phyloP scores from a whole-genome alignment of 805 yeast species.

The Metschnikowia colocasiae region DNA sequence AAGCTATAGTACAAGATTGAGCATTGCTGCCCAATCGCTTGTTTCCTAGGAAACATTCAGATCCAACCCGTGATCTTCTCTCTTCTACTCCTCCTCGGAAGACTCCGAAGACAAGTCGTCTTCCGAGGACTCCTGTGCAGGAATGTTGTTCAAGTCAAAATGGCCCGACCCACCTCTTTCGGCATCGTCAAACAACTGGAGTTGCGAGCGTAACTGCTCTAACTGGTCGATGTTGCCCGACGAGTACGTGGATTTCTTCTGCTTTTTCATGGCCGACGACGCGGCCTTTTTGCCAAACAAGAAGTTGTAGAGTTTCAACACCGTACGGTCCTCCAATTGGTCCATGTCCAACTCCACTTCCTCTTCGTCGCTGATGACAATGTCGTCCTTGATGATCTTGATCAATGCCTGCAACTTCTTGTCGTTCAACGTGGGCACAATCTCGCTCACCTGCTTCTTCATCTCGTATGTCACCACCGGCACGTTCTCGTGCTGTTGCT shows the following conservation, averaged over 20 bases:
- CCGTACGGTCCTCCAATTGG: slow-evolving; percentile 77
- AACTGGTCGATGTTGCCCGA: slow-evolving; percentile 46
- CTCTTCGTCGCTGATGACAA: slow-evolving; percentile 66
- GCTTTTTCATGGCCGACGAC: slow-evolving; percentile 41
- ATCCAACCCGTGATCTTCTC: background rate
- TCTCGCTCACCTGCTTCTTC: slow-evolving; percentile 91
- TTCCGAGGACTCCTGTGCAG: slow-evolving; percentile 43
- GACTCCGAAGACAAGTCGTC: slow-evolving; percentile 56
- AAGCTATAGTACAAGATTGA: slow-evolving; percentile 7
- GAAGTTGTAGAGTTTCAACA: slow-evolving; percentile 77
- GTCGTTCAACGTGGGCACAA: slow-evolving; percentile 72
- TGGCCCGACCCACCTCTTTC: slow-evolving; percentile 22
- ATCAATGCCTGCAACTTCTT: slow-evolving; percentile 79
- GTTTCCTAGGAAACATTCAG: background rate
- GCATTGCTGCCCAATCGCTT: background rate
- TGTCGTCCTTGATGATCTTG: slow-evolving; percentile 74
- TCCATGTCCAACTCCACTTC: slow-evolving; percentile 93
- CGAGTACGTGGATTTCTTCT: slow-evolving; percentile 33
- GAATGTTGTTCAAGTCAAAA: slow-evolving; percentile 34
- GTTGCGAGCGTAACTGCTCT: slow-evolving; percentile 57
- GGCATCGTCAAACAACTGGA: slow-evolving; percentile 42
- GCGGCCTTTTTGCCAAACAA: slow-evolving; percentile 49
- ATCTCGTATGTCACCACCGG: slow-evolving; percentile 80
- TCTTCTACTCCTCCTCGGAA: slow-evolving; percentile 62
- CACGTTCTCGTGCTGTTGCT: slow-evolving; percentile 22